phyloP scores from a whole-genome alignment of 148 eudicot genomes.

The Rhododendron molle region DNA sequence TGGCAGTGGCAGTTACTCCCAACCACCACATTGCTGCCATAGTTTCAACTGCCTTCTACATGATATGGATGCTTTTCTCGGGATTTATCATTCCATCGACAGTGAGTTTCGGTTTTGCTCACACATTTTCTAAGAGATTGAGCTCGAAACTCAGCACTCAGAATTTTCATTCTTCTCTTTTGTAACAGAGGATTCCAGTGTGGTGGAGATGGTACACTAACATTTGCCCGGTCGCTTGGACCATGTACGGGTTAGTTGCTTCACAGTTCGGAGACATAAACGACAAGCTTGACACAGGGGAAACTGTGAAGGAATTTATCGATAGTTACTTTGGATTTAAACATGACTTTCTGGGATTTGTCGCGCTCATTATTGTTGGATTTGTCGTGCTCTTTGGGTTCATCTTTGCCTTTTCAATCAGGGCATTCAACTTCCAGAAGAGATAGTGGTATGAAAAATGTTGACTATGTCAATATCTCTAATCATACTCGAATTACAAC shows the following conservation, averaged over 20 bases:
- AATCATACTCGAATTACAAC: neutral
- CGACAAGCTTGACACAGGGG: neutral
- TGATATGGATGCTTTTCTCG: conserved; percentile 44
- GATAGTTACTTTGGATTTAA: conserved; percentile 31
- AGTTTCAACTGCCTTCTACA: conserved; percentile 34
- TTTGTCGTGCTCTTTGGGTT: conserved; percentile 29
- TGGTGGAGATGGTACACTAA: conserved; percentile 65
- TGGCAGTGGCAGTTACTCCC: conserved; percentile 48
- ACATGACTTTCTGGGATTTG: conserved; percentile 33
- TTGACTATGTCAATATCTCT: neutral
- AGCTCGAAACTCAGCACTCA: neutral
- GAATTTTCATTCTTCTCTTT: neutral
- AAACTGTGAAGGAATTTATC: conserved; percentile 31
- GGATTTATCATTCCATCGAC: conserved; percentile 40
- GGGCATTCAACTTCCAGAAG: conserved; percentile 3
- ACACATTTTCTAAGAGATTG: neutral
- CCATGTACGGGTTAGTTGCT: conserved; percentile 38
- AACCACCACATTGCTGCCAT: conserved; percentile 42
- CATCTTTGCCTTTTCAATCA: neutral
- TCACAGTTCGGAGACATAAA: conserved; percentile 45
- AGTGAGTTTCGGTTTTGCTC: conserved; percentile 21
- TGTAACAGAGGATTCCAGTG: conserved; percentile 63
- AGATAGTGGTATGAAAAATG: neutral
- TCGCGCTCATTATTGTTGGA: conserved; percentile 28
- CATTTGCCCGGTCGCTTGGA: conserved; percentile 37